A percentile compares a stretch with the other conserved stretches of the same genome.
These are phyloP conservation scores for Saccharomycopsis fermentans DNA, from an alignment of 805 yeast species.

Conservation along the genomic window DNA sequence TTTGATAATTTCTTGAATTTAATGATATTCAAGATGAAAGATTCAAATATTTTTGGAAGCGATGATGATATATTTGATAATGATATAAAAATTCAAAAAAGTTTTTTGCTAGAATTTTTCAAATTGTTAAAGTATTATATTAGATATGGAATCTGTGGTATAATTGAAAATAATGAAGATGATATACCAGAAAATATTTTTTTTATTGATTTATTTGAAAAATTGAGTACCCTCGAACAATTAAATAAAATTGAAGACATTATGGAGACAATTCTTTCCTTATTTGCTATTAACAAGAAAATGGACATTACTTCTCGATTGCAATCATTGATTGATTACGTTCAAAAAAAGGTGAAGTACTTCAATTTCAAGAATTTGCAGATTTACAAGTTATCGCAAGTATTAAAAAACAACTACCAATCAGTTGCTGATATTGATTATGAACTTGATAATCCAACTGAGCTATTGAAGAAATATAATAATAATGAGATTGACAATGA, in stretches of 20 bases:
- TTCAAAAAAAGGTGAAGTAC: not conserved
- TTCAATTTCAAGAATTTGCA: not conserved
- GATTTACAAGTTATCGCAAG: not conserved
- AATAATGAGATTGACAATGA: not conserved
- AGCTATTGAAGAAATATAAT: not conserved
- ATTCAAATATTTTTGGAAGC: not conserved
- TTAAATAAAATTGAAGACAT: not conserved
- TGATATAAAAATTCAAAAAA: not conserved
- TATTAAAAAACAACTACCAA: not conserved
- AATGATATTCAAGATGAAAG: not conserved
- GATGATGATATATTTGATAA: not conserved
- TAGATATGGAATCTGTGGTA: not conserved
- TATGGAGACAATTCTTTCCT: not conserved
- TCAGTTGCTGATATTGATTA: not conserved
- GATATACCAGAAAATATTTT: too few species aligned
- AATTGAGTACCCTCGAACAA: not conserved
- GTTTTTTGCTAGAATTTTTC: not conserved
- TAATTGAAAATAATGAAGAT: not conserved
- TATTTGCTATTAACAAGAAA: not conserved
- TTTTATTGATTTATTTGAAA: not conserved
- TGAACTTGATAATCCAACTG: slow-evolving; percentile 1
- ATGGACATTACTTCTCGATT: not conserved
- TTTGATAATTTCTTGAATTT: not conserved
- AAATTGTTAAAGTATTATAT: not conserved
- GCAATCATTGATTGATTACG: not conserved